phyloP scores from a whole-genome alignment of 257 asterid species.

The Solanum ahanhuiri region DNA sequence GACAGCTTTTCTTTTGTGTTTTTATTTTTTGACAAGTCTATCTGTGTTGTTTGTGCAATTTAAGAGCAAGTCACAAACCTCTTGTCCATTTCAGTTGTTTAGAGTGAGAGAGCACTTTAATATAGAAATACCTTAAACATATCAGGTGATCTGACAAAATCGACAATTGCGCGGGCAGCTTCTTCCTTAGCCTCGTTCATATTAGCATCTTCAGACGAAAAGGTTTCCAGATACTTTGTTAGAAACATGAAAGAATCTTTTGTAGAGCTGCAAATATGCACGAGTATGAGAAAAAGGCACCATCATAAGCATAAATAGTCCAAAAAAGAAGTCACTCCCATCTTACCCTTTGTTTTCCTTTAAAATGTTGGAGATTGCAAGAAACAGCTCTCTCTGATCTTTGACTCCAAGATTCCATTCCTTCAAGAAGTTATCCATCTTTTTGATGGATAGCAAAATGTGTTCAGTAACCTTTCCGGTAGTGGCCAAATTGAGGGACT shows the following conservation, averaged over 20 bases:
- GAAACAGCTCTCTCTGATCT: constrained; percentile 82
- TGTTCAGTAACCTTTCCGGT: constrained; percentile 71
- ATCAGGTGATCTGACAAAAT: constrained; percentile 78
- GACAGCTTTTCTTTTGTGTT: not conserved
- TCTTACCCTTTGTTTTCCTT: constrained; percentile 74
- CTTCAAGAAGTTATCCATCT: constrained; percentile 55
- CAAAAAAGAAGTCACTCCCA: not conserved
- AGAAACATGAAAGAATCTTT: constrained; percentile 80
- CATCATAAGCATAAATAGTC: not conserved
- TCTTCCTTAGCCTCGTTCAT: constrained; percentile 82
- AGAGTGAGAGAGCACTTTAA: not conserved
- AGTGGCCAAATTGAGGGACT: constrained; percentile 72
- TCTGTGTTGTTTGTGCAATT: not conserved
- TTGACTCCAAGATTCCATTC: constrained; percentile 81
- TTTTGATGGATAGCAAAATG: constrained; percentile 64
- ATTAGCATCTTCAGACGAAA: constrained; percentile 59
- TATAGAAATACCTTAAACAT: constrained; percentile 65
- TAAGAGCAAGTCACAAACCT: not conserved
- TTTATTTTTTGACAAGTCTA: not conserved
- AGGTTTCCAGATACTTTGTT: constrained; percentile 74
- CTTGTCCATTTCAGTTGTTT: not conserved
- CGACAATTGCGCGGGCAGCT: constrained; percentile 64
- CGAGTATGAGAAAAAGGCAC: not conserved
- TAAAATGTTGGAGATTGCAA: constrained; percentile 49
- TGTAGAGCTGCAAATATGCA: constrained; percentile 42